Base-by-base conservation (phyloP, 176 grass and related monocot species). In the Avena eriantha region DNA sequence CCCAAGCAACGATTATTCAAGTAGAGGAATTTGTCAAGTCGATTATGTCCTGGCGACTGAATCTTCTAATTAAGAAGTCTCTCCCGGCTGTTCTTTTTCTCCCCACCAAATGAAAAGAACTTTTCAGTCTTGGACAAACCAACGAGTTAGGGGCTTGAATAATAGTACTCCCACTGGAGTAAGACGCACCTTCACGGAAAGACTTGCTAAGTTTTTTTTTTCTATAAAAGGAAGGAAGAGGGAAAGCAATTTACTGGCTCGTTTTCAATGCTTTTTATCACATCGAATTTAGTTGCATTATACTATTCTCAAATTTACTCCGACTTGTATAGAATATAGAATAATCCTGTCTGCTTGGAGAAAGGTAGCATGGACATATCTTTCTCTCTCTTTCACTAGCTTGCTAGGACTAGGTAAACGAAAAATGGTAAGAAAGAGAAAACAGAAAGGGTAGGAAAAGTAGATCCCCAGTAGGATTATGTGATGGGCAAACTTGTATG, bases 391-490 rank as follows among this genome's bases (percentile, higher is more conserved):
- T 64, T 64, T 64, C 60, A 31, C 59, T 63, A 63, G n/a, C 59
- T 63, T 26, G 59, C 59, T 41, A 41, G 5, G 39, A 41, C 39
- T 26, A 63, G 5, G 49, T 46, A 47, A 14, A 88, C 36, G 35
- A 69, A 78, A 80, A 55, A 15, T 64, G 60, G 24, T 29, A 59
- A 56, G 34, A 54, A 58, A 56, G 21, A 35, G 7, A 82, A 58
- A 73, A 69, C 69, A 83, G 0, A 1, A 48, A n/a, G 69, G 39
- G 14, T 83, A 87, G 13, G 8, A 83, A 83, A 87, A 79, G 66
- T 5, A 90, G 89, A 87, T 74, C 16, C 89, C 34, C 47, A 73
- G 68, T 8, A 69, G 16, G 60, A 87, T 68, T 80, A 75, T 21
- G 55, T n/a, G 57, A 73, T 49, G 35, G 55, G 63, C 43, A 29